Evolutionary conservation across 257 asterid species (phyloP).

Genomic region (Nicotiana attenuata): DNA sequence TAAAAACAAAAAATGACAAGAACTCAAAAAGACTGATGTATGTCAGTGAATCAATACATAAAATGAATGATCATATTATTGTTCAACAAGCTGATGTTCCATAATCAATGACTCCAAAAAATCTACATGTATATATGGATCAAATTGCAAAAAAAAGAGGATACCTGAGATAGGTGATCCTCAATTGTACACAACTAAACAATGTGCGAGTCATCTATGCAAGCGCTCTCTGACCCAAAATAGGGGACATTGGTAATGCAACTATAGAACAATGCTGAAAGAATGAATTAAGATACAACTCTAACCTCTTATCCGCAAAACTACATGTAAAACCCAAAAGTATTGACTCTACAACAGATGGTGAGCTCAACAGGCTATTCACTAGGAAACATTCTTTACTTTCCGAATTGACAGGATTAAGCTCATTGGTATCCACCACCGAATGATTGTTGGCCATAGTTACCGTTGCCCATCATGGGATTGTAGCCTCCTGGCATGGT

Average conservation of each 20-base stretch:
- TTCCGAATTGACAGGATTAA: neutral
- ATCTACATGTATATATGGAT: constrained; percentile 8
- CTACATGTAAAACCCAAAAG: constrained; percentile 24
- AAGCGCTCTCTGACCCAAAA: constrained; percentile 30
- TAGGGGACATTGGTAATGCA: constrained; percentile 18
- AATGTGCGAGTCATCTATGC: constrained; percentile 28
- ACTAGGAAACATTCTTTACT: neutral
- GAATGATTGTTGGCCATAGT: constrained; percentile 62
- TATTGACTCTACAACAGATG: neutral
- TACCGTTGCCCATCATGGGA: constrained; percentile 62
- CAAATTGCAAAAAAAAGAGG: constrained; percentile 13
- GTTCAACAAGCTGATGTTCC: constrained; percentile 9
- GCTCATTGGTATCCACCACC: constrained; percentile 74
- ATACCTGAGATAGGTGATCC: constrained; percentile 40
- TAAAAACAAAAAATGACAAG: neutral
- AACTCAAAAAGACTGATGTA: neutral
- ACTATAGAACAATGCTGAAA: constrained; percentile 27
- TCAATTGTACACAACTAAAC: constrained; percentile 29
- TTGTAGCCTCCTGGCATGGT: constrained; percentile 57
- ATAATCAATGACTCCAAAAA: neutral
- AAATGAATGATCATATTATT: neutral
- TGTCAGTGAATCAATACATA: neutral
- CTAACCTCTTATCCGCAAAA: constrained; percentile 18
- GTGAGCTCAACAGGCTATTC: neutral
- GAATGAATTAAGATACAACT: constrained; percentile 24